Evolutionary conservation across 306 rosid species (phyloP).

Genomic region (Sicyos baderoa): DNA sequence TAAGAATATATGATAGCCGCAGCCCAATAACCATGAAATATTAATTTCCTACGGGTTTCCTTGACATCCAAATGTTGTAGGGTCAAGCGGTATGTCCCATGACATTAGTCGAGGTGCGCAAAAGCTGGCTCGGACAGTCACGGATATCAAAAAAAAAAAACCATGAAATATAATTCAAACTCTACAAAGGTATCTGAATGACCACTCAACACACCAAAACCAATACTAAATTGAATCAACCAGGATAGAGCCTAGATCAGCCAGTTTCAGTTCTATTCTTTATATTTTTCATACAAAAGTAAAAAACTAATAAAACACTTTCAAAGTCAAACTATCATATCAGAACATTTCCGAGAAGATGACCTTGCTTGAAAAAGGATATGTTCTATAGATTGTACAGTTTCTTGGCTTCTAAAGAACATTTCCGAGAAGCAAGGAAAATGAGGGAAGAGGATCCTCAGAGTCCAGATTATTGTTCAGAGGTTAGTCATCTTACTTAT

Average conservation of each 20-base stretch:
- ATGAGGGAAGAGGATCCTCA: background rate
- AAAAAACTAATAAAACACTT: background rate
- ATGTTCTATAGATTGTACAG: no score
- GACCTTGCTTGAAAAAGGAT: no score
- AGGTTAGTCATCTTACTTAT: background rate
- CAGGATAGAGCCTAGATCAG: background rate
- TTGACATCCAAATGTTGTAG: no score
- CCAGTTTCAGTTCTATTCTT: background rate
- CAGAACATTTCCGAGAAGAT: background rate
- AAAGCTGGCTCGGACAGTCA: no score
- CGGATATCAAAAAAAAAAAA: no score
- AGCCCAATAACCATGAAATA: no score
- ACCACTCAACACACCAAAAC: background rate
- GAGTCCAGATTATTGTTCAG: background rate
- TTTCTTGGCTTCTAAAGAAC: no score
- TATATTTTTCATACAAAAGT: background rate
- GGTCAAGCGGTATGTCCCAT: no score
- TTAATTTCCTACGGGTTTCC: no score
- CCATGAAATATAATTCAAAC: background rate
- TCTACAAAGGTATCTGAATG: conserved; percentile 4
- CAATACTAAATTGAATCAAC: background rate
- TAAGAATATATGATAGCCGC: background rate
- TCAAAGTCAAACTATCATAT: background rate
- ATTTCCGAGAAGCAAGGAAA: background rate
- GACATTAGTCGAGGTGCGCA: no score